A percentile compares a stretch with the other conserved stretches of the same genome.
These are phyloP conservation scores for Barnettozyma hawaiiensis DNA, from an alignment of 1,139 yeast genomes.

Conservation along the genomic window DNA sequence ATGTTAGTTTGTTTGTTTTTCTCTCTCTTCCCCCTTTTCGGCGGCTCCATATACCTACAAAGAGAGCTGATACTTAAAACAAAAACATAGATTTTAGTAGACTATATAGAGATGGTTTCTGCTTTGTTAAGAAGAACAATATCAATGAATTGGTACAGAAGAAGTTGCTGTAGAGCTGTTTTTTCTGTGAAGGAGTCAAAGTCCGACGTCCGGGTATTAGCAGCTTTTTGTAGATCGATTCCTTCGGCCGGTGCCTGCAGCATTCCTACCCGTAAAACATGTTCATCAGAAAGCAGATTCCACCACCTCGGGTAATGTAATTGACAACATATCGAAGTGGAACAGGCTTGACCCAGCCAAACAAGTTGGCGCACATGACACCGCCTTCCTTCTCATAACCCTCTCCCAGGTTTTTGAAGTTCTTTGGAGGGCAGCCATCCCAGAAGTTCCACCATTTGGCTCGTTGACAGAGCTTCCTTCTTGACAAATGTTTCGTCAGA, in stretches of 20 bases:
- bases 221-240: neutral
- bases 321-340: constrained; percentile 46
- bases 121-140: too few relatives aligned
- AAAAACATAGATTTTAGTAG: too few relatives aligned
- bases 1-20: neutral
- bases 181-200: too few relatives aligned
- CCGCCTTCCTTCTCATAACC: constrained; percentile 74
- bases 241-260: neutral
- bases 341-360: constrained; percentile 45
- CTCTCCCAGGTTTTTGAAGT: constrained; percentile 71
- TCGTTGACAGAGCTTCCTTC: constrained; percentile 73
- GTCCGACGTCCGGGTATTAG: too few relatives aligned
- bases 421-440: constrained; percentile 74
- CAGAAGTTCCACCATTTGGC: constrained; percentile 72
- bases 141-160: too few relatives aligned
- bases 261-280: constrained; percentile 28
- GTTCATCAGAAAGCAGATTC: constrained; percentile 57
- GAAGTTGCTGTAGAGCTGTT: too few relatives aligned
- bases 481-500: constrained; percentile 61
- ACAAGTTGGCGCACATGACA: constrained; percentile 46
- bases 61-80: neutral
- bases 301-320: constrained; percentile 64
- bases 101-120: too few relatives aligned
- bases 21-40: neutral
- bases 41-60: too few relatives aligned